Percentiles rank a stretch among this genome's conserved stretches.
Evolutionary conservation across 371 early-diverging fungal genomes (phyloP).

Genomic region (Encephalitozoon romaleae): DNA sequence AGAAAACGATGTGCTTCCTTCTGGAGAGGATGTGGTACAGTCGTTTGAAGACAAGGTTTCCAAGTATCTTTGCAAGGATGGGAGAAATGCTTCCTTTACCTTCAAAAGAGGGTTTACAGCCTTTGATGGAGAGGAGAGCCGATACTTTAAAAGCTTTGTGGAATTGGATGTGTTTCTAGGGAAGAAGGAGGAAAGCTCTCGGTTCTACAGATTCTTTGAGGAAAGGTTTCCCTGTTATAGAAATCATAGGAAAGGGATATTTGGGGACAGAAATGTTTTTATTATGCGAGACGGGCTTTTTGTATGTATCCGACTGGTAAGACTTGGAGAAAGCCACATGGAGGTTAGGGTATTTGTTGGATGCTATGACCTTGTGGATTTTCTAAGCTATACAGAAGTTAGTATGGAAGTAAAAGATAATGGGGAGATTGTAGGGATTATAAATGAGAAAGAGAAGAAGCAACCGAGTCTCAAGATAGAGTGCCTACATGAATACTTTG

Average conservation of each 20-base stretch:
- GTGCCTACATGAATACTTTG: background rate
- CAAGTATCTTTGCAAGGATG: background rate
- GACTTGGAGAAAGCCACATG: background rate
- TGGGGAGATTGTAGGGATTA: background rate
- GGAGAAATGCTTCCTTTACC: background rate
- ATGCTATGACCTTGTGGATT: background rate
- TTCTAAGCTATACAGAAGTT: background rate
- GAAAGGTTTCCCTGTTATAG: background rate
- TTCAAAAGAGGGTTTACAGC: background rate
- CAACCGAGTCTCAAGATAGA: background rate
- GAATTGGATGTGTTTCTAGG: background rate
- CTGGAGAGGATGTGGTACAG: background rate
- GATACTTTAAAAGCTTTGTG: background rate
- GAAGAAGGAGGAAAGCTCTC: background rate
- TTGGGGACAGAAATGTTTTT: conserved; percentile 1
- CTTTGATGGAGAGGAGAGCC: background rate
- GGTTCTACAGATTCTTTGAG: background rate
- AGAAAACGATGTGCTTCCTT: background rate
- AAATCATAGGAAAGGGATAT: background rate
- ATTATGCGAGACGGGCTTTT: background rate
- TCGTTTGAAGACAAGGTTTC: background rate
- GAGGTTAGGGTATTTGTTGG: background rate
- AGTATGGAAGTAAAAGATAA: background rate
- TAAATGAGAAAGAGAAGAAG: too few relatives aligned
- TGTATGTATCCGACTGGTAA: background rate